Evolutionary conservation across 345 rosid genomes (phyloP), one percentile per base, ranked within the genome.

Genomic region (Erodium maritimum): DNA sequence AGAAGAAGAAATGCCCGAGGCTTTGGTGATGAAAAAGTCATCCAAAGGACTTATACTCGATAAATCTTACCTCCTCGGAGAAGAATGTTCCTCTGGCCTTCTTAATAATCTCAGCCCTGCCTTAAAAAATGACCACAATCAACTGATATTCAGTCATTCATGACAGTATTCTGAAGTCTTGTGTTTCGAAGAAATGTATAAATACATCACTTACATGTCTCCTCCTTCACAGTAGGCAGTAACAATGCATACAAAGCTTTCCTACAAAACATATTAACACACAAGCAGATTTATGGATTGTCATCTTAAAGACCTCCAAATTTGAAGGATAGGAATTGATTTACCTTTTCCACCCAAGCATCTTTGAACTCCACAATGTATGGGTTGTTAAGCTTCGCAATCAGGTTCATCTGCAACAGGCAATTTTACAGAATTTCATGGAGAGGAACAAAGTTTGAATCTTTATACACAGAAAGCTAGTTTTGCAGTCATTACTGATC

Each of bases 261-360:
- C 97, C 97, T 93, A 72, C 21, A 53, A 24, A 53, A 63, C 37
- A 61, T 21, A 45, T 51, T 65, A 61, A 51, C 56, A 46, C n/a
- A 18, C 20, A 57, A 58, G 34, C 56, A 33, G 22, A 19, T 23
- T 48, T 46, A 50, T 12, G 17, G 10, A 23, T 61, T 23, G 34
- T 16, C 24, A 42, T 50, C 17, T 52, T 0, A 25, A 54, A 53
- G 9, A n/a, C n/a, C n/a, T n/a, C n/a, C n/a, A n/a, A n/a, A n/a
- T n/a, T n/a, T n/a, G n/a, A n/a, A 58, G 61, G 53, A 33, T 19
- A 23, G 29, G 23, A 18, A 25, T 16, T 58, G 52, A 18, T 65
- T 62, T 73, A 93, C 96, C 94, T 93, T 77, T 64, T 85, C 99
- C 70, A 83, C 90, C 99, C 95, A 93, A 62, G 95, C 82, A 82